A percentile compares a stretch with the other conserved stretches of the same genome.
Conservation (phyloP, 2,329 filamentous ascomycete species). For the Xylaria sp. region DNA sequence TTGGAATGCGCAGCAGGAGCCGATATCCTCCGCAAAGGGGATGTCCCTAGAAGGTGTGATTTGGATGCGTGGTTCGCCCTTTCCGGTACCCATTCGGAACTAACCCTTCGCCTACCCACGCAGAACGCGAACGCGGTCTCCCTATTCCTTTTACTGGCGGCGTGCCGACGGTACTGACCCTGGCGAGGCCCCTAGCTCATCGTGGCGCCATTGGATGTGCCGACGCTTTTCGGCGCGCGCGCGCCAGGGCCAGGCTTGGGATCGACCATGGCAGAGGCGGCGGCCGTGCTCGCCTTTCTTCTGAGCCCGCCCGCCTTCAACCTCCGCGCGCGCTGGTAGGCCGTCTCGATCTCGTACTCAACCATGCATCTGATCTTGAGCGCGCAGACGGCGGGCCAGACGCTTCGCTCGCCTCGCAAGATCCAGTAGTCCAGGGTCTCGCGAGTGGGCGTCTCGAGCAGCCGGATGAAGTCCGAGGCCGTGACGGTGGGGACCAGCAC, state of each 20-base stretch:
- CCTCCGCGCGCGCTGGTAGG: conserved; percentile 81
- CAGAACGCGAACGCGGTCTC: neutral
- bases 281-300: conserved; percentile 53
- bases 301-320: conserved; percentile 63
- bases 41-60: neutral
- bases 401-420: conserved; percentile 81
- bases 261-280: conserved; percentile 27
- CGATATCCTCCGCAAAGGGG: neutral
- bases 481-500: conserved; percentile 85
- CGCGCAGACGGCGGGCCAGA: conserved; percentile 89
- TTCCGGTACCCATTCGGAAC: neutral
- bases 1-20: neutral
- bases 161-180: neutral
- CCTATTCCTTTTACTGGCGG: neutral
- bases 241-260: conserved; percentile 20
- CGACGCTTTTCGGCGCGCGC: conserved; percentile 9
- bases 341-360: conserved; percentile 86
- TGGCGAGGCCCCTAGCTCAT: conserved; percentile 18
- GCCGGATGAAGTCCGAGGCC: conserved; percentile 75
- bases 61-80: neutral
- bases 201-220: conserved; percentile 16
- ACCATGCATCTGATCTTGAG: conserved; percentile 84
- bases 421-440: conserved; percentile 87
- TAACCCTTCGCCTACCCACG: conserved; percentile 4
- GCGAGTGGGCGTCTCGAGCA: conserved; percentile 84